phyloP scores from a whole-genome alignment of 2,329 filamentous ascomycete genomes.

The Nothopassalora personata region DNA sequence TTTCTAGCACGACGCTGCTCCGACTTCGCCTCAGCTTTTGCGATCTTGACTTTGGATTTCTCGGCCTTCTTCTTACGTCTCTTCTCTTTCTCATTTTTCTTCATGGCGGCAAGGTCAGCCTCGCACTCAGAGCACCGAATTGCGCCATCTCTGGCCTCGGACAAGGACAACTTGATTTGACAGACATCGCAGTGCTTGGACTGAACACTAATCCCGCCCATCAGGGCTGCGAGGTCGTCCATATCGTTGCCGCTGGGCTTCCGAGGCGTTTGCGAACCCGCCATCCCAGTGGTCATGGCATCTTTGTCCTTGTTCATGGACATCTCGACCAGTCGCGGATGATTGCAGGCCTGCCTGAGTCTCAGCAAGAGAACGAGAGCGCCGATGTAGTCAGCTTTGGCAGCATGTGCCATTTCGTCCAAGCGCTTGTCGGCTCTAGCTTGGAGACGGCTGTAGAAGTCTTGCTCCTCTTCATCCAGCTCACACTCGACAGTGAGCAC shows the following conservation, averaged over 20 bases:
- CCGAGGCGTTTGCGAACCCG: constrained; percentile 41
- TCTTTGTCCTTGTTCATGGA: constrained; percentile 86
- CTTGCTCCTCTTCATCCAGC: constrained; percentile 73
- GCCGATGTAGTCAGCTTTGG: constrained; percentile 82
- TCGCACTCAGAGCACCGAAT: constrained; percentile 70
- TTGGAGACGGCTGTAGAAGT: constrained; percentile 81
- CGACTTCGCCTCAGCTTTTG: constrained; percentile 27
- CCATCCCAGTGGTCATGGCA: constrained; percentile 58
- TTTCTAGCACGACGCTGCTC: constrained; percentile 39
- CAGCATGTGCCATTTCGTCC: constrained; percentile 74
- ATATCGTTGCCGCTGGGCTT: constrained; percentile 56
- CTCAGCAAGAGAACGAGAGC: constrained; percentile 88
- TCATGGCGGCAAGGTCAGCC: constrained; percentile 61
- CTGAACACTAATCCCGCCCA: constrained; percentile 75
- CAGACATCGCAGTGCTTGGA: constrained; percentile 80
- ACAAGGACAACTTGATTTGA: constrained; percentile 59
- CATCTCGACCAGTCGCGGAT: constrained; percentile 78
- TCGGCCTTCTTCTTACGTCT: constrained; percentile 24
- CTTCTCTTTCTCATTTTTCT: constrained; percentile 44
- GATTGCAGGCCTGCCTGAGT: constrained; percentile 88
- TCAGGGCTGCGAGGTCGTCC: constrained; percentile 77
- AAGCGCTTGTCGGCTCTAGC: constrained; percentile 80
- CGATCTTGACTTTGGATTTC: constrained; percentile 12
- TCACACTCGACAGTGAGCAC: constrained; percentile 73
- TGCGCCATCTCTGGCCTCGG: constrained; percentile 49